Evolutionary conservation across 2,329 filamentous ascomycete genomes (phyloP).

Genomic region (Exophiala sideris): DNA sequence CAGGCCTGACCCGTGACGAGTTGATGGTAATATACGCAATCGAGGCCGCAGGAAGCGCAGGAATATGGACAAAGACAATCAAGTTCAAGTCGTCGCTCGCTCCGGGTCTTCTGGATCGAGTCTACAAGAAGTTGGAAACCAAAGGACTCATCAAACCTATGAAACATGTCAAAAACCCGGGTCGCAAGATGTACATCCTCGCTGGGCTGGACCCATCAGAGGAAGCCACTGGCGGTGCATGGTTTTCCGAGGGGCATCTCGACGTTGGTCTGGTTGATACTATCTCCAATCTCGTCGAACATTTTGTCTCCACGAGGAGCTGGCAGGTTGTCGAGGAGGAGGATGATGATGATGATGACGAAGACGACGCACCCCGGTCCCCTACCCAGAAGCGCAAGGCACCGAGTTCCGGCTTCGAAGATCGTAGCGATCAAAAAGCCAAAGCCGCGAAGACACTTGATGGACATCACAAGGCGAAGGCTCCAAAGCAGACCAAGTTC

Average conservation of each 20-base stretch:
- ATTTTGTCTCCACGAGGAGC: slow-evolving; percentile 67
- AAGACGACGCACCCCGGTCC: slow-evolving; percentile 25
- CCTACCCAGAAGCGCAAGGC: slow-evolving; percentile 38
- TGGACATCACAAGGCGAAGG: slow-evolving; percentile 28
- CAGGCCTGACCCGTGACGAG: slow-evolving; percentile 62
- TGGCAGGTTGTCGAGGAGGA: slow-evolving; percentile 55
- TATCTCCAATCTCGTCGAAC: slow-evolving; percentile 59
- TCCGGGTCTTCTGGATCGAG: slow-evolving; percentile 74
- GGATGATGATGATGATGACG: slow-evolving; percentile 23
- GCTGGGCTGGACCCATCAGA: slow-evolving; percentile 79
- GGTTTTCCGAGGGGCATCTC: slow-evolving; percentile 88
- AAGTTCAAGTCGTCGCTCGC: slow-evolving; percentile 77
- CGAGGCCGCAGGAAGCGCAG: slow-evolving; percentile 77
- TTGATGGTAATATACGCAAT: slow-evolving; percentile 80
- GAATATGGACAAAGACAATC: slow-evolving; percentile 87
- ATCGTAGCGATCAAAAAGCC: slow-evolving; percentile 19
- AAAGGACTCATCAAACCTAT: slow-evolving; percentile 83
- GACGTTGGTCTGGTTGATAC: slow-evolving; percentile 84
- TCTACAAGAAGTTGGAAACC: slow-evolving; percentile 76
- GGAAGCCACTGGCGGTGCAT: slow-evolving; percentile 86
- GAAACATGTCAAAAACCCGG: slow-evolving; percentile 86
- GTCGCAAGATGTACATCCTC: slow-evolving; percentile 95
- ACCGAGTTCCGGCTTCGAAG: slow-evolving; percentile 31
- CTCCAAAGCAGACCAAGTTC: slow-evolving; percentile 35
- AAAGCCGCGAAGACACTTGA: slow-evolving; percentile 20